Conservation (phyloP, 2,329 filamentous ascomycete genomes). For the Huntiella decipiens region DNA sequence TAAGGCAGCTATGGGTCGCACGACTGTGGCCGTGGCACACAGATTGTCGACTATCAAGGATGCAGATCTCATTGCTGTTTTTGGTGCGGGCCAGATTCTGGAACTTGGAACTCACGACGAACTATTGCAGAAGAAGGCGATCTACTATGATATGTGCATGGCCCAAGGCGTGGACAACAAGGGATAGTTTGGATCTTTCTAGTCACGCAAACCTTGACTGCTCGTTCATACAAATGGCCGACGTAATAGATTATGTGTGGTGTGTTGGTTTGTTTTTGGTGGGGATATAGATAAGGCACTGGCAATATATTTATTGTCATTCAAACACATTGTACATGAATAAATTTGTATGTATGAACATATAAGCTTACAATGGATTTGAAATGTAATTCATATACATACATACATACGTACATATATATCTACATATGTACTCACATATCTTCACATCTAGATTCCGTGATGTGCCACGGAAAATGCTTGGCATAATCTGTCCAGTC, state of each 20-base stretch:
- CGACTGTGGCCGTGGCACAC: constrained; percentile 49
- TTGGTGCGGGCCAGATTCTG: constrained; percentile 35
- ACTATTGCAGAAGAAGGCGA: constrained; percentile 28
- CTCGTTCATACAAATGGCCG: too few relatives aligned
- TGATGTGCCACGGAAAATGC: too few relatives aligned
- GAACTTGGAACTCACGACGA: constrained; percentile 44
- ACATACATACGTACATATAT: too few relatives aligned
- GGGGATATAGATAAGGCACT: not conserved
- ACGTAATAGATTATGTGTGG: not conserved
- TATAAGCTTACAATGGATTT: too few relatives aligned
- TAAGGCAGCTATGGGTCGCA: constrained; percentile 19
- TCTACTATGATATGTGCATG: constrained; percentile 36
- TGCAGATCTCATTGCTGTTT: constrained; percentile 44
- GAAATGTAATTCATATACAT: too few relatives aligned
- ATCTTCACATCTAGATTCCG: too few relatives aligned
- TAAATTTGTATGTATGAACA: too few relatives aligned
- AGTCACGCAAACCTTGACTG: not conserved
- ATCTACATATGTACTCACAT: too few relatives aligned
- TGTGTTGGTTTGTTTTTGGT: not conserved
- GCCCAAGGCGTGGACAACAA: constrained; percentile 21
- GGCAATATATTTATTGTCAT: not conserved
- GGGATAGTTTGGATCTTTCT: not conserved
- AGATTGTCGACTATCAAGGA: constrained; percentile 35
- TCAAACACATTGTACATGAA: too few relatives aligned
- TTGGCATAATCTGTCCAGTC: too few relatives aligned